A percentile compares a stretch with the other conserved stretches of the same genome.
Evolutionary conservation across 1,284 basidiomycete species (phyloP).

Genomic region (Cystobasidium pallidum): DNA sequence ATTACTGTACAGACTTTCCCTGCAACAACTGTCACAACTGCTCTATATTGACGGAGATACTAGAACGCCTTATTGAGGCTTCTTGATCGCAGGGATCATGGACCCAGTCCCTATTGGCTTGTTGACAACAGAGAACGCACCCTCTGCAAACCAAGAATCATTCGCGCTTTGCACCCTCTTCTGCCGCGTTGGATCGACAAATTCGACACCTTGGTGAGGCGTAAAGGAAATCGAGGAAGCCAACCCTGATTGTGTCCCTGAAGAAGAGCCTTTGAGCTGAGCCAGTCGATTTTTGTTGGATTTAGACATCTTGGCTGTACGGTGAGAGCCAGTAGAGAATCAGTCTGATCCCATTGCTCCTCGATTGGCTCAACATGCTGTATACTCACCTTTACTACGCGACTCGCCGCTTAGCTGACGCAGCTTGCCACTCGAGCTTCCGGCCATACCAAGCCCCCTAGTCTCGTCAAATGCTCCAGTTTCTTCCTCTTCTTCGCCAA

Average conservation of each 20-base stretch:
- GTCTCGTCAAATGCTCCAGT: constrained; percentile 95
- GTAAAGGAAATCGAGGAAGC: constrained; percentile 92
- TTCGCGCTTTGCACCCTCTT: constrained; percentile 56
- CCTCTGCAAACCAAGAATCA: constrained; percentile 57
- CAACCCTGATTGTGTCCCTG: constrained; percentile 71
- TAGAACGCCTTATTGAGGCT: constrained; percentile 19
- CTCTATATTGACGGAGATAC: background rate
- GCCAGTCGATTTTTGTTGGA: constrained; percentile 80
- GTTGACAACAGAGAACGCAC: constrained; percentile 51
- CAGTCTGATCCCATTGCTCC: too few species aligned
- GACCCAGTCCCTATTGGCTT: constrained; percentile 24
- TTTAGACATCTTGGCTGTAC: constrained; percentile 86
- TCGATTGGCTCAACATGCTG: too few species aligned
- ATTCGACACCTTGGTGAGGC: constrained; percentile 79
- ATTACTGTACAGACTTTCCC: too few species aligned
- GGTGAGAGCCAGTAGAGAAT: background rate
- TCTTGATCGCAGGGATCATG: constrained; percentile 33
- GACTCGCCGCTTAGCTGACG: constrained; percentile 82
- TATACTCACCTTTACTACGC: constrained; percentile 65
- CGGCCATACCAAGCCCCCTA: constrained; percentile 96
- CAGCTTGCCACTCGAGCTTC: constrained; percentile 79
- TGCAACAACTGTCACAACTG: too few species aligned
- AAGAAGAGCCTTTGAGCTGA: constrained; percentile 56
- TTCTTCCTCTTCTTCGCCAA: constrained; percentile 94
- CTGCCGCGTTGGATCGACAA: constrained; percentile 57